Base-by-base conservation (phyloP, 805 yeast genomes). In the Pichia kluyveri region DNA sequence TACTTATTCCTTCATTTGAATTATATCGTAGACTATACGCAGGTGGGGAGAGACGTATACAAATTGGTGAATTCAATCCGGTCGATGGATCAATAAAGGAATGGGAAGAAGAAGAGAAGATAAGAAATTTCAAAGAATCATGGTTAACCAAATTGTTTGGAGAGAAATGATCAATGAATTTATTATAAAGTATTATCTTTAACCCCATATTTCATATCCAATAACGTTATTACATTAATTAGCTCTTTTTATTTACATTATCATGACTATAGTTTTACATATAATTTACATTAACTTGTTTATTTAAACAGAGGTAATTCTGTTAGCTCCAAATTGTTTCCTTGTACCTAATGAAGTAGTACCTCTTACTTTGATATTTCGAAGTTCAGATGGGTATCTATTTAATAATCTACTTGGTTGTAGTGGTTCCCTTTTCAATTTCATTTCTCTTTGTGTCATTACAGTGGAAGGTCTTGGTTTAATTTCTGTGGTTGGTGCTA, bases 121-220 rank as follows among this genome's bases (percentile, higher is more conserved):
- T 55, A 15, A 62, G 63, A 44, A 57, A 60, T 10, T 75, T 73
- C 49, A 53, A 57, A 36, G 55, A 65, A 31, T 60, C 70, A 28
- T 67, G 71, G 71, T 40, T 69, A 19, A 70, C 75, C 1, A 56
- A 60, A 48, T 50, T 73, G 5, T 74, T 74, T 57, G 79, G 79
- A 15, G 67, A 64, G 37, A 69, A 67, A 49, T 67, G 45, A 75
- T 8, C 18, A 10, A 8, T 19, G 14, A 18, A 37, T 9, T 7
- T 15, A 9, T 15, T 15, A 8, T 14, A 32, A 1, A 32, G n/a
- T 15, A 15, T 8, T 32, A 11, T 32, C 11, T 14, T 32, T 17
- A 8, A 30, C 14, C 1, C 32, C 32, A 30, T 30, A 5, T 19
- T 14, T 3, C 6, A n/a, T 32, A 23, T 23, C 26, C 26, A 23